These are phyloP conservation scores for Mycena chlorophos DNA, from an alignment of 768 basidiomycete genomes.

Conservation along the genomic window DNA sequence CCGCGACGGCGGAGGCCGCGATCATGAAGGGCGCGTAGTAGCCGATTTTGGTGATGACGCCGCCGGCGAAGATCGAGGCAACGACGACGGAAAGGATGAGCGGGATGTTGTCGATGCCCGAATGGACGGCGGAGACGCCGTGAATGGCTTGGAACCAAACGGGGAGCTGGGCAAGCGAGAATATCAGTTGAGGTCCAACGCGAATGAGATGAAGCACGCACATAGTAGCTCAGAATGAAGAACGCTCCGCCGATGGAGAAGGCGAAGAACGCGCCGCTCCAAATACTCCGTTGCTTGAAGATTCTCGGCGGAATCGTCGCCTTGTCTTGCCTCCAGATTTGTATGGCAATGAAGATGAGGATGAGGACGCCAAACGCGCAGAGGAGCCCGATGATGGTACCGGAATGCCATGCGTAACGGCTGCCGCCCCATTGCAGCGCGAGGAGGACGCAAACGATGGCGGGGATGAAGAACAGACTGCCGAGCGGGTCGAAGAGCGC, in stretches of 20 bases:
- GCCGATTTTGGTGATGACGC: conserved; percentile 32
- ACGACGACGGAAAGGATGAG: conserved; percentile 40
- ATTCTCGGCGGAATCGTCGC: conserved; percentile 5
- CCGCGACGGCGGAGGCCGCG: conserved; percentile 29
- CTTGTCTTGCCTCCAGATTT: conserved; percentile 1
- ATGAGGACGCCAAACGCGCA: neutral
- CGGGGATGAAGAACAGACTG: conserved; percentile 18
- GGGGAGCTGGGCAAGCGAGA: neutral
- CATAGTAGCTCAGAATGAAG: conserved; percentile 3
- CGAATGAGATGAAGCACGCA: no score
- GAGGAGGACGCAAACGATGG: conserved; percentile 26
- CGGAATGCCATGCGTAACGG: conserved; percentile 40
- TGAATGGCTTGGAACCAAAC: conserved; percentile 40
- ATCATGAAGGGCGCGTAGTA: conserved; percentile 36
- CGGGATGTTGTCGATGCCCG: conserved; percentile 34
- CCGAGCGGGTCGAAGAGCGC: conserved; percentile 21
- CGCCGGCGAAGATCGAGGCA: conserved; percentile 40
- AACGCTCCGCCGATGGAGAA: conserved; percentile 3
- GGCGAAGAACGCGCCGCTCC: conserved; percentile 1
- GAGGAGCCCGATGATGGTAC: conserved; percentile 4
- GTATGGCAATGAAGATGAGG: neutral
- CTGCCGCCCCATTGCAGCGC: conserved; percentile 49
- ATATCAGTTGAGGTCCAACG: no score
- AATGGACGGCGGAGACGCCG: conserved; percentile 33
- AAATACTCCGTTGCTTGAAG: conserved; percentile 13